Conservation (phyloP, 1,284 basidiomycete species). For the Singerocomus inundabilis region DNA sequence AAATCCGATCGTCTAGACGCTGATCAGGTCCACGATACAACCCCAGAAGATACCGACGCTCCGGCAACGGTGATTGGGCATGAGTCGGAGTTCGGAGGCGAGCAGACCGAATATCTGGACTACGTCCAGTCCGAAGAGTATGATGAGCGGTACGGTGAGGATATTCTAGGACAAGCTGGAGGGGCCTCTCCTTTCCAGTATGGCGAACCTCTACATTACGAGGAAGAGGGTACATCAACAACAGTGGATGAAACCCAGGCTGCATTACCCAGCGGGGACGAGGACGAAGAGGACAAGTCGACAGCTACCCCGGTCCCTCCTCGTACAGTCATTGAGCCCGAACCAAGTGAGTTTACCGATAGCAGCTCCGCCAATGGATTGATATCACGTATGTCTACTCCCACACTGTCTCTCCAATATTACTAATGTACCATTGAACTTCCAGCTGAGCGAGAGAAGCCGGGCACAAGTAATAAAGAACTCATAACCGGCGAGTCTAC, state of each 20-base stretch:
- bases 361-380: background rate
- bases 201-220: constrained; percentile 21
- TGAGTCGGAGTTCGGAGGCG: constrained; percentile 22
- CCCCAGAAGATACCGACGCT: constrained; percentile 19
- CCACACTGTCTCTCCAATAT: background rate
- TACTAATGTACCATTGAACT: constrained; percentile 8
- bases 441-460: constrained; percentile 10
- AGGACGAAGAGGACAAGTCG: constrained; percentile 15
- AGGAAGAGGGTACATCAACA: constrained; percentile 21
- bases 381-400: constrained; percentile 11
- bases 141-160: constrained; percentile 34
- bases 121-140: constrained; percentile 30
- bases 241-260: constrained; percentile 20
- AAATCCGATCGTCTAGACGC: constrained; percentile 31
- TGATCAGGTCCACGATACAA: constrained; percentile 30
- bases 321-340: constrained; percentile 6
- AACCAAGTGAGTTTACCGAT: background rate
- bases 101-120: constrained; percentile 33
- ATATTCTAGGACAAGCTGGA: constrained; percentile 24
- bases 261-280: constrained; percentile 12
- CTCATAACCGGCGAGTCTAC: background rate
- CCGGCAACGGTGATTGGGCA: constrained; percentile 8
- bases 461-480: background rate
- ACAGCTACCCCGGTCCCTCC: constrained; percentile 13
- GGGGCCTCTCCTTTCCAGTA: constrained; percentile 15